Base-by-base conservation (phyloP, 176 grass and related monocot species). In the Raddia distichophylla region DNA sequence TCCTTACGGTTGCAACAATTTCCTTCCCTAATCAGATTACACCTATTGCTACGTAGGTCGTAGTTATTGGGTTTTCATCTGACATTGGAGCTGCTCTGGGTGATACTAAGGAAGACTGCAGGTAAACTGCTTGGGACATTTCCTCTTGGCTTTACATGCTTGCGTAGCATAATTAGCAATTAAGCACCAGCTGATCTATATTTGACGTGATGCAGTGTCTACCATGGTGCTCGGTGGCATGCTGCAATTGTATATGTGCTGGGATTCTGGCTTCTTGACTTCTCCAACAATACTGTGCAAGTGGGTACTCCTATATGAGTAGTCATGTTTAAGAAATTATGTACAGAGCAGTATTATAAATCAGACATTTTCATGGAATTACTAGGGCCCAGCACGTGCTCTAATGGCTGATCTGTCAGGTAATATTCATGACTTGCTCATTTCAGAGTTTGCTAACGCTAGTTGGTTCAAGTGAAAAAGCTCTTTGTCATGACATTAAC, bases 221-320 rank as follows among this genome's bases (percentile, higher is more conserved):
- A 93, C 44, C 88, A 71, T 82, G 96, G 96, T 17, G 64, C 86
- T 68, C 90, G 92, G 10, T 92, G 92, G 93, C 90, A 98, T 50
- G 92, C 96, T 37, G 90, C 93, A 32, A 82, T 93, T 54, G 74
- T 98, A 35, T 98, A 86, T 84, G 88, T 95, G 4, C 73, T 98
- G 75, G 96, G 96, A 83, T 98, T 98, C 81, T 98, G 95, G 95
- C 50, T 98, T 18, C 88, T 98, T 73, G 95, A 98, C 64, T 91
- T 98, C 62, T 93, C 95, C 45, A 98, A 98, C 78, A 98, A 98
- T 62, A 79, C 92, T 10, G 95, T 98, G 49, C 94, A 97, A 71
- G 94, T 97, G 66, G 81, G 79, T 58, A 45, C 4, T 11, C 68
- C 47, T 54, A 15, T 40, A 68, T 56, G 8, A 32, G 34, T 37